Evolutionary conservation across 2,329 filamentous ascomycete genomes (phyloP).

Genomic region (Apiospora arundinis): DNA sequence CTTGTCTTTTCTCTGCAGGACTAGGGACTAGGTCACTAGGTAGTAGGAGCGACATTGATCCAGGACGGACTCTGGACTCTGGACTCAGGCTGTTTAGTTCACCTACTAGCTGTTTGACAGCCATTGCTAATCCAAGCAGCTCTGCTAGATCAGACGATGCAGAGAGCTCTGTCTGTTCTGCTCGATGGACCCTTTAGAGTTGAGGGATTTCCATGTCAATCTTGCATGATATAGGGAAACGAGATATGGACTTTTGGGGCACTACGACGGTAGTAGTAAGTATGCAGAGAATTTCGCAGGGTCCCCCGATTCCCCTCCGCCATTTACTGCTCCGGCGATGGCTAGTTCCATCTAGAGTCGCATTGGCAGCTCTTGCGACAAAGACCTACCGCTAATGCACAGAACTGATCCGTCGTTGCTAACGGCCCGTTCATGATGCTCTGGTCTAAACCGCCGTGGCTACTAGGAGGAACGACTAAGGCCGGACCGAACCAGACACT

Average conservation of each 20-base stretch:
- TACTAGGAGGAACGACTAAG: background rate
- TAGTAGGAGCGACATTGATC: background rate
- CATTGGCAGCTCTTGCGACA: background rate
- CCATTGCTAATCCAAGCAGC: background rate
- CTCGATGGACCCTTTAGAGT: background rate
- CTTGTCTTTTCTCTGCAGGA: background rate
- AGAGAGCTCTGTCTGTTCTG: background rate
- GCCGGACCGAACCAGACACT: background rate
- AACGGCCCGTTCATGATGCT: slow-evolving; percentile 17
- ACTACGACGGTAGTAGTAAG: background rate
- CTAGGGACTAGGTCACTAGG: background rate
- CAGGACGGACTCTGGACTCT: background rate
- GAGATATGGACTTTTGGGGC: slow-evolving; percentile 7
- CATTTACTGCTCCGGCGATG: background rate
- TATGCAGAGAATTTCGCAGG: slow-evolving; percentile 12
- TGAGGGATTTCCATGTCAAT: slow-evolving; percentile 19
- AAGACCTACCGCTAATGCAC: background rate
- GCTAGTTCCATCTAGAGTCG: slow-evolving; percentile 1
- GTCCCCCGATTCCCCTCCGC: background rate
- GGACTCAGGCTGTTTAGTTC: background rate
- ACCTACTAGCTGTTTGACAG: background rate
- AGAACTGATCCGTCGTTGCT: slow-evolving; percentile 15
- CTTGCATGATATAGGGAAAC: slow-evolving; percentile 13
- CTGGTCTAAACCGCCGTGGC: background rate
- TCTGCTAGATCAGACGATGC: slow-evolving; percentile 8